Evolutionary conservation across 805 yeast species (phyloP).

Genomic region (Candida vaughaniae): DNA sequence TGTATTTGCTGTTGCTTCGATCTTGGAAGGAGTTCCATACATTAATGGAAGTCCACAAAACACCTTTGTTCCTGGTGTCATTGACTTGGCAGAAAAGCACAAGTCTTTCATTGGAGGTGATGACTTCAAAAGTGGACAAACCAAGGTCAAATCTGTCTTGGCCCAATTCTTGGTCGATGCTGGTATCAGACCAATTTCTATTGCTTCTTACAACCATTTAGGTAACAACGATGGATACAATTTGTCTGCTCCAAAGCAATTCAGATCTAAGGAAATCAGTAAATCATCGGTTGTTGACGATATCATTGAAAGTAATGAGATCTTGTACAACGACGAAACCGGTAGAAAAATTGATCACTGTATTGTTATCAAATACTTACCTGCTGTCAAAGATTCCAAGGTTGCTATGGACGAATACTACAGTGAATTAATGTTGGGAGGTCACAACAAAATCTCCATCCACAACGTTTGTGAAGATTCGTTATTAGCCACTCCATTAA

Average conservation of each 20-base stretch:
- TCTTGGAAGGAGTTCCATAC: slow-evolving; percentile 84
- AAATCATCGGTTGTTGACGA: slow-evolving; percentile 93
- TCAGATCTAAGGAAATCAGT: slow-evolving; percentile 92
- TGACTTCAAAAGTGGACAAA: slow-evolving; percentile 96
- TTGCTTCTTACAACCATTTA: slow-evolving; percentile 93
- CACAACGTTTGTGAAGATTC: slow-evolving; percentile 98
- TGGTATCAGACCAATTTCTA: slow-evolving; percentile 91
- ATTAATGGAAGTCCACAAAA: slow-evolving; percentile 97
- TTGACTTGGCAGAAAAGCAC: slow-evolving; percentile 81
- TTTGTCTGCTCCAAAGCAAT: slow-evolving; percentile 87
- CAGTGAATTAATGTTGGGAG: slow-evolving; percentile 95
- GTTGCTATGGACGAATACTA: slow-evolving; percentile 99
- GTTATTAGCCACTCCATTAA: slow-evolving; percentile 88
- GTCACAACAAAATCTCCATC: slow-evolving; percentile 90
- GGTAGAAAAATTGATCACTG: slow-evolving; percentile 88
- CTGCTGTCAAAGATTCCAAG: slow-evolving; percentile 94
- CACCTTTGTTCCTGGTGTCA: slow-evolving; percentile 93
- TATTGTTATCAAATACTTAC: slow-evolving; percentile 90
- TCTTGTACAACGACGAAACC: slow-evolving; percentile 75
- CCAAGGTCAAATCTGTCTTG: slow-evolving; percentile 91
- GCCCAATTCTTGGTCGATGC: slow-evolving; percentile 97
- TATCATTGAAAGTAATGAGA: slow-evolving; percentile 82
- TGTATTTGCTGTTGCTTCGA: slow-evolving; percentile 90
- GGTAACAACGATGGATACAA: slow-evolving; percentile 97
- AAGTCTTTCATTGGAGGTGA: slow-evolving; percentile 89